Percentiles rank a stretch among this genome's conserved stretches.
Evolutionary conservation across 176 grass and related monocot genomes (phyloP).

Genomic region (Aegilops umbellulata): DNA sequence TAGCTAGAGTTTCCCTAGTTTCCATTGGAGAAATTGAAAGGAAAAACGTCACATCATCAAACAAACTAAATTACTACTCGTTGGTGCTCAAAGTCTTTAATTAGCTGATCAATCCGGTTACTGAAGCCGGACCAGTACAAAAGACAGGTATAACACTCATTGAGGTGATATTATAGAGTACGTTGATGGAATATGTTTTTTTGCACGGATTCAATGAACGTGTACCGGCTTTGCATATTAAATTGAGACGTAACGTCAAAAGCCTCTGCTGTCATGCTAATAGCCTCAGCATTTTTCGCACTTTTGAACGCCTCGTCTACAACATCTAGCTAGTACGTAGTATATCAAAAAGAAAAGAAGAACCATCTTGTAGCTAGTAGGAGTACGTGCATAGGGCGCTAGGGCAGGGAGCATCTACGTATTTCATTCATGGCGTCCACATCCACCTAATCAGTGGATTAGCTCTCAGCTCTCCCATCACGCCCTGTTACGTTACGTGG

Average conservation of each 20-base stretch:
- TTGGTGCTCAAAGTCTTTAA: background rate
- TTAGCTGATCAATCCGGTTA: slow-evolving; percentile 1
- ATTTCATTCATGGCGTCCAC: slow-evolving; percentile 17
- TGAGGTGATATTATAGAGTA: slow-evolving; percentile 28
- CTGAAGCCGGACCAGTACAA: slow-evolving; percentile 8
- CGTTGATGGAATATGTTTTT: slow-evolving; percentile 16
- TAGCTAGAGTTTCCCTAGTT: background rate
- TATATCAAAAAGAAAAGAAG: too few species aligned
- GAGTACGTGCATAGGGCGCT: background rate
- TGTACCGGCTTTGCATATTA: slow-evolving; percentile 30
- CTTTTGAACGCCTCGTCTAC: slow-evolving; percentile 14
- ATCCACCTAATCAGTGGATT: slow-evolving; percentile 1
- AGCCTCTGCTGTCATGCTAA: background rate
- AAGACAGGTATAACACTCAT: slow-evolving; percentile 19
- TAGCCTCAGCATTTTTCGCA: background rate
- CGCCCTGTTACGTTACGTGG: slow-evolving; percentile 36
- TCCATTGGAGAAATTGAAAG: background rate
- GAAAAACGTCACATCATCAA: background rate
- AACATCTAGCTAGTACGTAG: background rate
- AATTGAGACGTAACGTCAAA: slow-evolving; percentile 33
- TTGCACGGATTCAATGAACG: slow-evolving; percentile 33
- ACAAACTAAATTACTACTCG: background rate
- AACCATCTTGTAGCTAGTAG: background rate
- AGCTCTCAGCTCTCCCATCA: slow-evolving; percentile 2
- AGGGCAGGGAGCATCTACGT: background rate